Percentiles rank a stretch among this genome's conserved stretches.
These are phyloP conservation scores for Seiridium unicorne DNA, from an alignment of 2,329 filamentous ascomycete species.

Conservation along the genomic window DNA sequence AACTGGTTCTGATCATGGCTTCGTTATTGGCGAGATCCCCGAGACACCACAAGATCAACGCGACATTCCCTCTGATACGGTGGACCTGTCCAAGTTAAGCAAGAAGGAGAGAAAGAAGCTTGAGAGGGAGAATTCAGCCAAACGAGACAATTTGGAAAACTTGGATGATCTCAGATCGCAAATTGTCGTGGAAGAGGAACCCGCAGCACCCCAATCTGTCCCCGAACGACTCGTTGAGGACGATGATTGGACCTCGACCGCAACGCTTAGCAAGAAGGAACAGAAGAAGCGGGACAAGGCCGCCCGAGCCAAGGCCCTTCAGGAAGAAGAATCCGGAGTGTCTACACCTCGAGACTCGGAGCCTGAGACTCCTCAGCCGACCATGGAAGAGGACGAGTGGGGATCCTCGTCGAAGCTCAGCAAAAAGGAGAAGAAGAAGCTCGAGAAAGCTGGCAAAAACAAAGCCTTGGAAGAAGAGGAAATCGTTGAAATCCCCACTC, in stretches of 20 bases:
- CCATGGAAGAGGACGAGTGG: conserved; percentile 28
- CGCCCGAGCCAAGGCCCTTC: conserved; percentile 24
- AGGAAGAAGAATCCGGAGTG: conserved; percentile 18
- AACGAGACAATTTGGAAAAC: conserved; percentile 18
- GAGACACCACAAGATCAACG: conserved; percentile 38
- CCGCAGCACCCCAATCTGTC: conserved; percentile 14
- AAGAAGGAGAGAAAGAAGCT: conserved; percentile 35
- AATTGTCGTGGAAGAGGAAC: conserved; percentile 16
- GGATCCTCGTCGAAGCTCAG: conserved; percentile 22
- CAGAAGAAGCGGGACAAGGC: conserved; percentile 44
- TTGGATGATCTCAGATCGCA: conserved; percentile 18
- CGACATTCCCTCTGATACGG: conserved; percentile 19
- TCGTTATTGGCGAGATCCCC: conserved; percentile 44
- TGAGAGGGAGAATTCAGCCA: conserved; percentile 30
- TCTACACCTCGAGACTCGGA: conserved; percentile 17
- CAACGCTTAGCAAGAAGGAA: conserved; percentile 34
- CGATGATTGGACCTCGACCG: conserved; percentile 20
- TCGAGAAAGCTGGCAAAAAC: conserved; percentile 36
- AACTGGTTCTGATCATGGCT: conserved; percentile 34
- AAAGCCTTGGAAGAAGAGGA: conserved; percentile 21
- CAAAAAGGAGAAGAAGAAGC: conserved; percentile 41
- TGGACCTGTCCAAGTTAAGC: conserved; percentile 22
- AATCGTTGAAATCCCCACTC: conserved; percentile 9
- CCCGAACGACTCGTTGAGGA: conserved; percentile 12
- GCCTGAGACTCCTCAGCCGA: conserved; percentile 14